phyloP scores from a whole-genome alignment of 1,284 basidiomycete genomes.

The Mycena citricolor region DNA sequence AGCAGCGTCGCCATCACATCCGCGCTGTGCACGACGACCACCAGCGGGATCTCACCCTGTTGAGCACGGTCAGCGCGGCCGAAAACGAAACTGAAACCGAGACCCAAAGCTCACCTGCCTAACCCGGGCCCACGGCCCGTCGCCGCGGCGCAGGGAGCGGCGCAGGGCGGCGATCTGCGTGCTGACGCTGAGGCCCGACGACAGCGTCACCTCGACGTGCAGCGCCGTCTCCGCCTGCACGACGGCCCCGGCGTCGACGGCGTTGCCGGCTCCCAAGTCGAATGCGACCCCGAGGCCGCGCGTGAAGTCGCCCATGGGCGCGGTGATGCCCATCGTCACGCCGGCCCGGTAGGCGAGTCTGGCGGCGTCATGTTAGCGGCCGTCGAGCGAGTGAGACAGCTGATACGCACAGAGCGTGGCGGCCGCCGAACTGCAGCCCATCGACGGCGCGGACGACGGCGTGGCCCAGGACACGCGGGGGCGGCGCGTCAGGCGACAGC shows the following conservation, averaged over 20 bases:
- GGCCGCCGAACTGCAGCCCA: conserved; percentile 48
- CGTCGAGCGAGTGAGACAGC: not conserved
- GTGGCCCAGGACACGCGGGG: conserved; percentile 41
- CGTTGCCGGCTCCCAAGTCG: conserved; percentile 59
- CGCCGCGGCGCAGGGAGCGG: conserved; percentile 33
- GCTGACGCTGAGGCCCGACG: conserved; percentile 47
- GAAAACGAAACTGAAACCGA: not conserved
- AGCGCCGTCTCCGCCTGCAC: conserved; percentile 69
- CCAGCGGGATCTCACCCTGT: conserved; percentile 17
- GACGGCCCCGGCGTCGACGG: conserved; percentile 66
- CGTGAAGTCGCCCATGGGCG: conserved; percentile 62
- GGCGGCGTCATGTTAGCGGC: not conserved
- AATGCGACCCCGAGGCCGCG: conserved; percentile 68
- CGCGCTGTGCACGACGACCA: conserved; percentile 15
- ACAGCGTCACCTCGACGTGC: conserved; percentile 63
- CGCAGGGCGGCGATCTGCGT: conserved; percentile 72
- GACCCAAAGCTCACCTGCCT: conserved; percentile 44
- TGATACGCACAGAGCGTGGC: conserved; percentile 61
- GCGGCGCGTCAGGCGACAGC: conserved; percentile 35
- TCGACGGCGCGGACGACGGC: conserved; percentile 11
- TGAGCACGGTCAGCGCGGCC: not conserved
- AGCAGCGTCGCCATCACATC: conserved; percentile 20
- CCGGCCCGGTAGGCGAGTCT: conserved; percentile 56
- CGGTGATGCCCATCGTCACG: conserved; percentile 64
- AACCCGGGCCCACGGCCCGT: conserved; percentile 12